Conservation (phyloP, 2,329 filamentous ascomycete species). For the Dryadomyces sulphureus region DNA sequence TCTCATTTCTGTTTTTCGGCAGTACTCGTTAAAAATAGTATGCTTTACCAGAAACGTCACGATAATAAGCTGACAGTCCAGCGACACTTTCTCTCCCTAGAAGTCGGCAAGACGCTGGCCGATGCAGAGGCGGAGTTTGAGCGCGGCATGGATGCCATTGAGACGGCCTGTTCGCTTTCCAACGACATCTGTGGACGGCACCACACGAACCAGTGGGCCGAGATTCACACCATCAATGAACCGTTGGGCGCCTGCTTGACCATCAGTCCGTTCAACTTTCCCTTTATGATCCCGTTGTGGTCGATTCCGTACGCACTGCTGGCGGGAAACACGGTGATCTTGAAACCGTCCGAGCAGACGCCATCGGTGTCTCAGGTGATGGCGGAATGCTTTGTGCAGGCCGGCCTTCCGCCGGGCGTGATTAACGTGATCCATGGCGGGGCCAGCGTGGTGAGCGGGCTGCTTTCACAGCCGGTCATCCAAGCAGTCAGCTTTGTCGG, state of each 20-base stretch:
- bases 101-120: constrained; percentile 78
- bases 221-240: constrained; percentile 69
- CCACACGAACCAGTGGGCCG: constrained; percentile 76
- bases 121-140: constrained; percentile 72
- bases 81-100: constrained; percentile 55
- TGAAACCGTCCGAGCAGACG: constrained; percentile 76
- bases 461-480: constrained; percentile 69
- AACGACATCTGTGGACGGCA: constrained; percentile 63
- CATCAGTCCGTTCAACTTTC: constrained; percentile 46
- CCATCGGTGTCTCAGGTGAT: constrained; percentile 71
- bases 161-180: constrained; percentile 66
- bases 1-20: constrained; percentile 61
- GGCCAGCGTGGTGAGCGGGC: constrained; percentile 68
- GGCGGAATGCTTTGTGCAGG: constrained; percentile 62
- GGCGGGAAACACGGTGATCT: constrained; percentile 66
- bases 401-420: constrained; percentile 67
- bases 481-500: constrained; percentile 79
- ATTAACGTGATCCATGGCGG: constrained; percentile 71
- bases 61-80: background rate
- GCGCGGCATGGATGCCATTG: constrained; percentile 67
- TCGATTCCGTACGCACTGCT: constrained; percentile 71
- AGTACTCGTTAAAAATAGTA: constrained; percentile 72
- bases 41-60: constrained; percentile 24
- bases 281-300: constrained; percentile 87
- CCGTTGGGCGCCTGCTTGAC: constrained; percentile 31